Evolutionary conservation across 371 early-diverging fungal genomes (phyloP), one percentile per base, ranked within the genome.

Genomic region (Chytridium lagenaria): DNA sequence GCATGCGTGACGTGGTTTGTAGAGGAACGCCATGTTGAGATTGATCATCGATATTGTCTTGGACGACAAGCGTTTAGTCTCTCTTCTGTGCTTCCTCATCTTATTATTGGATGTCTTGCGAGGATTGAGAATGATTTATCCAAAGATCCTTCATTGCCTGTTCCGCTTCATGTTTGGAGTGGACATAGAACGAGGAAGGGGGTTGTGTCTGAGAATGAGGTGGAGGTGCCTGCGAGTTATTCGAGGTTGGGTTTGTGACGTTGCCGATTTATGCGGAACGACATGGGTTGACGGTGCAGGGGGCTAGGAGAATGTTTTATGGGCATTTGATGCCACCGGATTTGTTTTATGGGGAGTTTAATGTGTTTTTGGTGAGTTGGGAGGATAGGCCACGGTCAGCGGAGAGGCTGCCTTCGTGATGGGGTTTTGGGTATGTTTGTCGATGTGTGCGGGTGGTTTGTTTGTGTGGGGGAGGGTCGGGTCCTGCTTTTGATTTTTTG

Each of bases 1-100:
- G 66, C 66, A 2, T 66, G 66, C 66, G 28, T 66, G 22, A 38
- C 38, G 10, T 66, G 66, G 66, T 66, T 66, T 26, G 44, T 66
- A 5, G 2, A 26, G 19, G 26, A 66, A 22, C 66, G 66, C 3
- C 66, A 66, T 30, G 66, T 66, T 37, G 61, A 61, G 37, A 61
- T 61, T 23, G 61, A 61, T 23, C 61, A 61, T 37, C 61, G 61
- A 3, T 61, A 61, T 23, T 61, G 61, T 23, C 36, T 61, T 10
- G 61, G 61, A 7, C 30, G 61, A 2, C 61, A 61, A 26, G 61
- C 61, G 34, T 61, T 61, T 34, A 34, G 36, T 36, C 34, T 37
- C 10, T 33, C 34, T 16, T 5, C 44, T 15, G 49, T 66, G n/a
- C 66, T 66, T 5, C 66, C 66, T 2, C 2, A 66, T 26, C 66